phyloP scores from a whole-genome alignment of 2,329 filamentous ascomycete species.

The Berkeleyomyces rouxiae region DNA sequence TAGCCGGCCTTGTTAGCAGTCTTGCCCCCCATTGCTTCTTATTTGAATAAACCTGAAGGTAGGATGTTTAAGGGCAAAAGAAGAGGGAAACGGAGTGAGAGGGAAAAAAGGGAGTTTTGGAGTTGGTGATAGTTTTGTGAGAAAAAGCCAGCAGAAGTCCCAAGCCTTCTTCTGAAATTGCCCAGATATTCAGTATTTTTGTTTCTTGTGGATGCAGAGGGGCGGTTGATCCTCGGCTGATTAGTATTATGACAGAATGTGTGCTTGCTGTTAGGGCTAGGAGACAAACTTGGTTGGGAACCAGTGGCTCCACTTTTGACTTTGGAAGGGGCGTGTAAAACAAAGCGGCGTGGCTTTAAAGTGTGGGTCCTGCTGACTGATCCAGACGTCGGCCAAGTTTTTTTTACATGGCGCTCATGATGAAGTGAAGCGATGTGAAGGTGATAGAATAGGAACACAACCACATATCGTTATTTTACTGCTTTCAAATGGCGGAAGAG shows the following conservation, averaged over 20 bases:
- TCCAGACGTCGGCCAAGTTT: not conserved
- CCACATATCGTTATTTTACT: not conserved
- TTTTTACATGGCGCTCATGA: not conserved
- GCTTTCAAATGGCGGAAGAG: slow-evolving; percentile 1
- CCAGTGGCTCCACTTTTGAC: slow-evolving; percentile 11
- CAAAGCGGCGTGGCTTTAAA: not conserved
- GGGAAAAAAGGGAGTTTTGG: slow-evolving; percentile 4
- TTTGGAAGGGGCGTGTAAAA: not conserved
- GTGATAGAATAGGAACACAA: not conserved
- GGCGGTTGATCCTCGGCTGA: slow-evolving; percentile 5
- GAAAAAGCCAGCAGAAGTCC: slow-evolving; percentile 10
- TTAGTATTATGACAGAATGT: slow-evolving; percentile 1
- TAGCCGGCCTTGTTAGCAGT: slow-evolving; percentile 83
- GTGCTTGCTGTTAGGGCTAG: slow-evolving; percentile 22
- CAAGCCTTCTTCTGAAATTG: not conserved
- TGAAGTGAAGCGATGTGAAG: not conserved
- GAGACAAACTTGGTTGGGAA: slow-evolving; percentile 18
- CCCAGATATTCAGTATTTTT: not conserved
- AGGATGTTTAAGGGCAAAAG: slow-evolving; percentile 88
- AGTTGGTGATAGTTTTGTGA: slow-evolving; percentile 21
- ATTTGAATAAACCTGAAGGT: slow-evolving; percentile 50
- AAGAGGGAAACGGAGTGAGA: slow-evolving; percentile 1
- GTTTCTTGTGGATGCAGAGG: slow-evolving; percentile 7
- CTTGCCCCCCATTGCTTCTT: slow-evolving; percentile 99
- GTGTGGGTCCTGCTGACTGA: not conserved